Percentiles rank a stretch among this genome's conserved stretches.
Conservation (phyloP, 345 rosid species). For the Cardamine resedifolia region DNA sequence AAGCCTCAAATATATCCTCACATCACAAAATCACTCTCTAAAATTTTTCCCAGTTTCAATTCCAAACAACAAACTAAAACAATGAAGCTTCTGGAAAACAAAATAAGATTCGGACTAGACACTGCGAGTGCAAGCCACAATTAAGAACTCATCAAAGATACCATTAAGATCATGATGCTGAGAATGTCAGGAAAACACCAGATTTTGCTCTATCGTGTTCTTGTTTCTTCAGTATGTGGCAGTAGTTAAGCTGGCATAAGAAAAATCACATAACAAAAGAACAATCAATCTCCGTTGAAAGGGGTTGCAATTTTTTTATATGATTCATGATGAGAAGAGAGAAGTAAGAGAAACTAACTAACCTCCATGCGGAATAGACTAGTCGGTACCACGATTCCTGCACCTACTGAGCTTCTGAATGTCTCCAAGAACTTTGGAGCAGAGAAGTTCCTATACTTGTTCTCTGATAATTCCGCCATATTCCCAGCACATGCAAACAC, state of each 20-base stretch:
- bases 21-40: not conserved
- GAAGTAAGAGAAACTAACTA: conserved; percentile 26
- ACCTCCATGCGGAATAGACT: conserved; percentile 88
- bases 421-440: conserved; percentile 59
- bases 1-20: not conserved
- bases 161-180: conserved; percentile 38
- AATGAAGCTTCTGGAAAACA: conserved; percentile 4
- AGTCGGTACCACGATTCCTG: conserved; percentile 83
- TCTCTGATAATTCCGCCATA: conserved; percentile 67
- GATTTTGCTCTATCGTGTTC: conserved; percentile 61
- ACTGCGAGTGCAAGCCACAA: not conserved
- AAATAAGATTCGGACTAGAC: not conserved
- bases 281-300: not conserved
- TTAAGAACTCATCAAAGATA: conserved; percentile 14
- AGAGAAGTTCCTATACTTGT: conserved; percentile 61
- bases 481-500: conserved; percentile 87
- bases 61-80: conserved; percentile 14
- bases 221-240: conserved; percentile 59
- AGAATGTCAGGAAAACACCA: conserved; percentile 61
- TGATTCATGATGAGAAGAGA: conserved; percentile 3
- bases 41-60: conserved; percentile 4
- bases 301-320: not conserved
- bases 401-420: conserved; percentile 76
- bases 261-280: conserved; percentile 24
- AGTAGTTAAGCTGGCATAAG: conserved; percentile 65